Evolutionary conservation across 192 early-diverging fungal species (phyloP).

Genomic region (Coemansia sp.): DNA sequence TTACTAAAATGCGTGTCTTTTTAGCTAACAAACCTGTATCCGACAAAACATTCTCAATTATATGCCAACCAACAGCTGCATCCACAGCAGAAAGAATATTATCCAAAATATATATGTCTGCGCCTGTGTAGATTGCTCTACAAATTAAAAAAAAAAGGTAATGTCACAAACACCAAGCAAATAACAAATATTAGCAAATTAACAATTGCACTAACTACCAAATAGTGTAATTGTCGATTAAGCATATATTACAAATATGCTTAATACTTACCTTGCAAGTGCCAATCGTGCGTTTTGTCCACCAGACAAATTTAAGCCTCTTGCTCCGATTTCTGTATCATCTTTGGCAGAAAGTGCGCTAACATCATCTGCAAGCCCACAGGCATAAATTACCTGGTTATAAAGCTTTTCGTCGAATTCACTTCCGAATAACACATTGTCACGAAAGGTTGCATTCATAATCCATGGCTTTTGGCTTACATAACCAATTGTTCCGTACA

Average conservation of each 20-base stretch:
- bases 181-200: background rate
- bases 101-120: conserved; percentile 53
- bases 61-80: conserved; percentile 23
- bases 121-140: conserved; percentile 62
- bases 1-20: conserved; percentile 38
- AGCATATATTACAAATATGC: background rate
- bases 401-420: conserved; percentile 23
- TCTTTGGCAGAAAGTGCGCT: conserved; percentile 31
- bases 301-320: conserved; percentile 60
- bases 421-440: conserved; percentile 43
- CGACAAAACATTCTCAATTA: conserved; percentile 31
- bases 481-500: conserved; percentile 61
- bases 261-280: conserved; percentile 50
- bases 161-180: background rate
- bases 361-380: conserved; percentile 33
- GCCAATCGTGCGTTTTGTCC: conserved; percentile 66
- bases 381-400: conserved; percentile 27
- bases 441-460: conserved; percentile 42
- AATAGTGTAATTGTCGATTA: background rate
- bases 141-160: background rate
- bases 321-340: conserved; percentile 58
- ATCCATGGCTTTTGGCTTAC: conserved; percentile 48
- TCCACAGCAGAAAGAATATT: conserved; percentile 39
- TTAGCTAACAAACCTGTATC: conserved; percentile 18
- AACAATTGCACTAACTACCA: background rate